Base-by-base conservation (phyloP, 768 basidiomycete species). In the Termitomyces eurrhizus region DNA sequence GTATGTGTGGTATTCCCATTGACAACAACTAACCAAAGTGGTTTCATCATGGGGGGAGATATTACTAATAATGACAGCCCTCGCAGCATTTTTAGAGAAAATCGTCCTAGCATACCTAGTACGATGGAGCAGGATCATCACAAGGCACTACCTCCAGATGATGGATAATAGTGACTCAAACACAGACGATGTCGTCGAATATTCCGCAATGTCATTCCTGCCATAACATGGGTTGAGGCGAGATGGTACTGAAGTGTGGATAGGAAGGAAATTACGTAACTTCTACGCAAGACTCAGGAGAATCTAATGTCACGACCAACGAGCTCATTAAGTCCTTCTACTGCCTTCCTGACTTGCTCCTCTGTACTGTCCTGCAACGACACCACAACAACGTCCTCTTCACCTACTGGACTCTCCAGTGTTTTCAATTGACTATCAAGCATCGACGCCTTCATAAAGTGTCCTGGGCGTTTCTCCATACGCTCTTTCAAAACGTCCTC, bases 391-490 rank as follows among this genome's bases (percentile, higher is more conserved):
- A 92, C 87, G 0, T 82, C 87, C 5, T 80, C 76, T 69, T 93
- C 91, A 1, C 77, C 85, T 39, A 76, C 75, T 0, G 93, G 93
- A 57, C 76, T 78, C 74, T 94, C 89, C 65, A 95, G 67, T 48
- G 89, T 85, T 9, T 69, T 70, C 65, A 93, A 65, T 75, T 95
- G 93, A 63, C 89, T 88, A 54, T 88, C 87, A 65, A 95, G 75
- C 93, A 95, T 93, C 4, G 67, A 69, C 24, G 83, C 83, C 73
- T 92, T 93, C 88, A 95, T 91, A 65, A 89, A 95, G 71, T 95
- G 93, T 0, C 86, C 87, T 45, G 79, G 65, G 39, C 93, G 78
- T 42, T 77, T 75, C 72, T 66, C 66, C 83, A 94, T 88, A 39
- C 93, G 77, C 48, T 85, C 83, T 69, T 79, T 57, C 59, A 95